These are phyloP conservation scores for Fragosphaeria purpurea DNA, from an alignment of 2,329 filamentous ascomycete species.

Conservation along the genomic window DNA sequence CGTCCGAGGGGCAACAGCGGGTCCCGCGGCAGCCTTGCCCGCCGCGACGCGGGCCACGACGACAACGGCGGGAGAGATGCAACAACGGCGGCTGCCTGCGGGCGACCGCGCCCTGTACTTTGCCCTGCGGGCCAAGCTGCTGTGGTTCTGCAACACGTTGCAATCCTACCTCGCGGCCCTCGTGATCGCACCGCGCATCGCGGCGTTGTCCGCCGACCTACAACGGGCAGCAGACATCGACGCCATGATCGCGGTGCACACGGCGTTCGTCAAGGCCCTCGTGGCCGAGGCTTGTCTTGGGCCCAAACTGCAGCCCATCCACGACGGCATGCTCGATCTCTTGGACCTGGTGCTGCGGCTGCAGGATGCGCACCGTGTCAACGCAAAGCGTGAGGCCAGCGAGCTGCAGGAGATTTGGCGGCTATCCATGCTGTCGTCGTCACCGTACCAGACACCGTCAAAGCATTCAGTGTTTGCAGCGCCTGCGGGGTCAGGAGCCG, in stretches of 20 bases:
- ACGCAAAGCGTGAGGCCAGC: constrained; percentile 27
- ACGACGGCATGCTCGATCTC: constrained; percentile 61
- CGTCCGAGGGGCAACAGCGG: neutral
- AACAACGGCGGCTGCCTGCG: neutral
- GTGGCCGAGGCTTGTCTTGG: constrained; percentile 61
- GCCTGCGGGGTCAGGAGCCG: constrained; percentile 12
- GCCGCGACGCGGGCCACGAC: constrained; percentile 12
- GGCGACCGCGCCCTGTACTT: constrained; percentile 42
- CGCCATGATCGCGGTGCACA: constrained; percentile 64
- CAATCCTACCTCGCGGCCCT: constrained; percentile 68
- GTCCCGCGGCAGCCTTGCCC: too few relatives aligned
- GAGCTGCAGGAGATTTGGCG: constrained; percentile 30
- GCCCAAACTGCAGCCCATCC: constrained; percentile 57
- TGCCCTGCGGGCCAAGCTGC: constrained; percentile 54
- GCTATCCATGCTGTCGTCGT: constrained; percentile 25
- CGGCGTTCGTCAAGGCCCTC: constrained; percentile 50
- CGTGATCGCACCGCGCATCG: constrained; percentile 53
- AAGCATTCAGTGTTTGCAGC: constrained; percentile 9
- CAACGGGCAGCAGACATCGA: constrained; percentile 62
- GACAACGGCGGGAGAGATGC: constrained; percentile 11
- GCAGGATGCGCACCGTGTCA: constrained; percentile 44
- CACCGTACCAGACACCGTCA: constrained; percentile 12
- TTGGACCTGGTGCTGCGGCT: constrained; percentile 67
- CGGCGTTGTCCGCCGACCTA: constrained; percentile 48
- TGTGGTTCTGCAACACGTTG: constrained; percentile 69